Percentiles rank a stretch among this genome's conserved stretches.
Evolutionary conservation across 352 stramenopile species (phyloP).

Genomic region (Phytophthora foliorum): DNA sequence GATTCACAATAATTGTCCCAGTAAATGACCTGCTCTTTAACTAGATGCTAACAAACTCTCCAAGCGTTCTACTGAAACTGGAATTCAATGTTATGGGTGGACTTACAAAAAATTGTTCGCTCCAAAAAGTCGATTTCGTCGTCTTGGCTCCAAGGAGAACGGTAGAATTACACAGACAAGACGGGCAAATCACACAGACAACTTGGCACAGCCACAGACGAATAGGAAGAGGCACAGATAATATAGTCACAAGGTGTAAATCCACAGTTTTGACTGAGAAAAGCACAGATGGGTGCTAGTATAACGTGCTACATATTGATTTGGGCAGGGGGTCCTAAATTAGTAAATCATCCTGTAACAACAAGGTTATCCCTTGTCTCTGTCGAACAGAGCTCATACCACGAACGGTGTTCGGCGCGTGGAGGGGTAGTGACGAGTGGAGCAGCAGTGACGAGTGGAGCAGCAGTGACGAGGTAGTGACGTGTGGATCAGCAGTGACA

Average conservation of each 20-base stretch:
- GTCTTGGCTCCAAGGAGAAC: too few relatives aligned
- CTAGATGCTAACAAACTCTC: too few relatives aligned
- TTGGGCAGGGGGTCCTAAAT: neutral
- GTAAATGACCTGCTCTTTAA: too few relatives aligned
- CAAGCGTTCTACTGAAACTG: too few relatives aligned
- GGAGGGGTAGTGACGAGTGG: neutral
- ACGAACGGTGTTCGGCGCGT: too few relatives aligned
- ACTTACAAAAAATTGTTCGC: too few relatives aligned
- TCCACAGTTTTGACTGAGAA: constrained; percentile 13
- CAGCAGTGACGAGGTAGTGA: neutral
- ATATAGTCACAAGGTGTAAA: constrained; percentile 11
- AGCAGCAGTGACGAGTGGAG: neutral
- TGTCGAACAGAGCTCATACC: too few relatives aligned
- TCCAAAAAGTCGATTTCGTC: too few relatives aligned
- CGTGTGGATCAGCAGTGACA: neutral
- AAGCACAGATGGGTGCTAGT: neutral
- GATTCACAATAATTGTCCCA: too few relatives aligned
- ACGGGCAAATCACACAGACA: constrained; percentile 6
- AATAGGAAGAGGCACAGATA: constrained; percentile 5
- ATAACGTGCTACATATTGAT: constrained; percentile 4
- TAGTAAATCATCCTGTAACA: neutral
- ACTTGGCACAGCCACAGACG: neutral
- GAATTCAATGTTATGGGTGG: too few relatives aligned
- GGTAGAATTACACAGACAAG: constrained; percentile 19
- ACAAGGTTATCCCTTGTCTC: too few relatives aligned